Percentiles rank a stretch among this genome's conserved stretches.
Evolutionary conservation across 2,329 filamentous ascomycete species (phyloP).

Genomic region (Phaeosphaeria sp.): DNA sequence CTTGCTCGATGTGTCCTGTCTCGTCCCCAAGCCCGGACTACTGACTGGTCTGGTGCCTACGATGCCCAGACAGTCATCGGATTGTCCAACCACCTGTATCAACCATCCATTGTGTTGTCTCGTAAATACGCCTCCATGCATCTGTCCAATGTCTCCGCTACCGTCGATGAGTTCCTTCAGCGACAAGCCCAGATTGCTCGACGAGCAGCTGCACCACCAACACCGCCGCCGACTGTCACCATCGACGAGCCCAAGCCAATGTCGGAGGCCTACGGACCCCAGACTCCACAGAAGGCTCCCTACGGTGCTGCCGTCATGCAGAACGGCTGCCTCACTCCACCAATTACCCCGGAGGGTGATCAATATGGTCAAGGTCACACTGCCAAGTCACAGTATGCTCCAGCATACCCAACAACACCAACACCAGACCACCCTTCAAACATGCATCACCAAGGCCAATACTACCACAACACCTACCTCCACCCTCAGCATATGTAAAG

Average conservation of each 20-base stretch:
- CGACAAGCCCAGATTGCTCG: slow-evolving; percentile 61
- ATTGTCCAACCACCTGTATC: slow-evolving; percentile 69
- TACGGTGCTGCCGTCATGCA: slow-evolving; percentile 67
- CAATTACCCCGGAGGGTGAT: slow-evolving; percentile 77
- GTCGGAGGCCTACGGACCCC: slow-evolving; percentile 64
- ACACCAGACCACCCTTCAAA: slow-evolving; percentile 42
- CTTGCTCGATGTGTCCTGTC: slow-evolving; percentile 86
- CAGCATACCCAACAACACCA: slow-evolving; percentile 47
- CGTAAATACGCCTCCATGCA: slow-evolving; percentile 73
- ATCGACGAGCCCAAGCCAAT: slow-evolving; percentile 56
- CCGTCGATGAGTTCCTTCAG: slow-evolving; percentile 71
- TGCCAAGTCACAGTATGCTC: slow-evolving; percentile 36
- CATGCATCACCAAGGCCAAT: slow-evolving; percentile 40
- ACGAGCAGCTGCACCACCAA: slow-evolving; percentile 56
- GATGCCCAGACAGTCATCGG: slow-evolving; percentile 72
- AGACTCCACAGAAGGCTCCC: slow-evolving; percentile 79
- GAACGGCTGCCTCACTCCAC: slow-evolving; percentile 82
- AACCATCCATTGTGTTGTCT: slow-evolving; percentile 71
- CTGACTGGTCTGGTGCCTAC: slow-evolving; percentile 75
- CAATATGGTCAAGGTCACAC: slow-evolving; percentile 40
- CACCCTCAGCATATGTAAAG: slow-evolving; percentile 46
- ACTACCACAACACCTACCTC: slow-evolving; percentile 45
- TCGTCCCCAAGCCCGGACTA: slow-evolving; percentile 76
- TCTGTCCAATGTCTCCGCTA: slow-evolving; percentile 68
- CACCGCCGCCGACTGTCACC: slow-evolving; percentile 65